Base-by-base conservation (phyloP, 805 yeast species). In the Candida chilensis region DNA sequence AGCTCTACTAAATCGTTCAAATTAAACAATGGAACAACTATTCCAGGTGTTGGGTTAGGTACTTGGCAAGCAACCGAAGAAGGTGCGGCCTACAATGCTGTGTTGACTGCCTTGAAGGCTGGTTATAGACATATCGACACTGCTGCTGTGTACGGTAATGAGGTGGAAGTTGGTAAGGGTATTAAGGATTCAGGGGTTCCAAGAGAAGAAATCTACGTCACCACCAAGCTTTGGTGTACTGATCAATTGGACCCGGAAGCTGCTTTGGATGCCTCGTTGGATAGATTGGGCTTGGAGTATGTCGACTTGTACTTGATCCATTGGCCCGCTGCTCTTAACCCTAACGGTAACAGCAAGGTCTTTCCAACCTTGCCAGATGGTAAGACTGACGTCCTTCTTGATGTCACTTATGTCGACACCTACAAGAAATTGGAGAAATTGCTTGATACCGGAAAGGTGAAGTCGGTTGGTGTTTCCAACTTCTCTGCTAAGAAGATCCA, bases 91-190 rank as follows among this genome's bases (percentile, higher is more conserved):
- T 58, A 61, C 44, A 54, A 61, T 17, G 70, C 90, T 21, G 84
- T 78, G 27, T 50, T 57, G 28, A 45, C 63, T 20, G 94, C 94
- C 6, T 48, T 78, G 35, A 54, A 77, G 39, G 62, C 64, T 29
- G 90, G 90, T 18, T 80, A 80, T 58, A 67, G 74, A 40, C 94
- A 83, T 51, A 77, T 84, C 39, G 94, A 83, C 52, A 73, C 85
- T 15, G 92, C 94, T 19, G 72, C 75, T 24, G 64, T 66, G 29
- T 83, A 82, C 54, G 58, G 64, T 7, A 81, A 80, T 45, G 90
- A 82, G 51, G 74, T 49, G 29, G 70, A 67, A 31, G 79, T 80
- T 29, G 84, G 85, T 15, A 54, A 52, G 36, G 71, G 64, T 3
- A 55, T 68, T 32, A 65, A 54, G 32, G 77, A 72, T 30, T 55